Evolutionary conservation across 2,329 filamentous ascomycete genomes (phyloP).

Genomic region (Paraconiothyrium brasiliense): DNA sequence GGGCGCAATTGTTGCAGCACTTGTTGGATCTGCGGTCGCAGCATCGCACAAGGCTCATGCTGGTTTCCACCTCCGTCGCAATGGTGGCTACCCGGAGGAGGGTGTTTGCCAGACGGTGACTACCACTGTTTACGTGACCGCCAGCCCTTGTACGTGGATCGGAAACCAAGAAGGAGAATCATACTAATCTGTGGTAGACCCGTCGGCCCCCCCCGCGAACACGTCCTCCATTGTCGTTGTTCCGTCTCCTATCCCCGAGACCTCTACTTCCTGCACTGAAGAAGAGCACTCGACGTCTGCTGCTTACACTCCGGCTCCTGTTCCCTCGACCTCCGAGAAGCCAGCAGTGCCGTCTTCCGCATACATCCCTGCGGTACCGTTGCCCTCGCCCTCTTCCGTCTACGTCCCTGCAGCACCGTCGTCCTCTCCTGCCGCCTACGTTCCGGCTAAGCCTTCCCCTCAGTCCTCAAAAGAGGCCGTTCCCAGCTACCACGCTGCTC

Average conservation of each 20-base stretch:
- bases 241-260: conserved; percentile 63
- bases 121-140: conserved; percentile 36
- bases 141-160: conserved; percentile 56
- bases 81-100: conserved; percentile 54
- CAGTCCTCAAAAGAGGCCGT: conserved; percentile 20
- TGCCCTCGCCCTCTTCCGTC: conserved; percentile 26
- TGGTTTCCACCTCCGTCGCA: conserved; percentile 64
- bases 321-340: conserved; percentile 26
- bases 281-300: conserved; percentile 70
- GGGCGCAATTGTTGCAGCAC: conserved; percentile 69
- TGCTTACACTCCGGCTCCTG: conserved; percentile 50
- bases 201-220: conserved; percentile 33
- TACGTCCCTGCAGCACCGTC: conserved; percentile 23
- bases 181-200: conserved; percentile 11
- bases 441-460: conserved; percentile 17
- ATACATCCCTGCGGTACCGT: conserved; percentile 16
- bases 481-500: conserved; percentile 30
- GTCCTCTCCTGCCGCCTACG: conserved; percentile 17
- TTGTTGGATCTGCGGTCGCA: conserved; percentile 64
- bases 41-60: conserved; percentile 72
- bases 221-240: conserved; percentile 36
- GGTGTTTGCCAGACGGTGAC: conserved; percentile 77
- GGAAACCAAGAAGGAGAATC: not conserved
- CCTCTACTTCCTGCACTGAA: conserved; percentile 81
- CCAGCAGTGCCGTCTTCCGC: conserved; percentile 18